These are phyloP conservation scores for Colletotrichum australisinense DNA, from an alignment of 2,329 filamentous ascomycete species.

Conservation along the genomic window DNA sequence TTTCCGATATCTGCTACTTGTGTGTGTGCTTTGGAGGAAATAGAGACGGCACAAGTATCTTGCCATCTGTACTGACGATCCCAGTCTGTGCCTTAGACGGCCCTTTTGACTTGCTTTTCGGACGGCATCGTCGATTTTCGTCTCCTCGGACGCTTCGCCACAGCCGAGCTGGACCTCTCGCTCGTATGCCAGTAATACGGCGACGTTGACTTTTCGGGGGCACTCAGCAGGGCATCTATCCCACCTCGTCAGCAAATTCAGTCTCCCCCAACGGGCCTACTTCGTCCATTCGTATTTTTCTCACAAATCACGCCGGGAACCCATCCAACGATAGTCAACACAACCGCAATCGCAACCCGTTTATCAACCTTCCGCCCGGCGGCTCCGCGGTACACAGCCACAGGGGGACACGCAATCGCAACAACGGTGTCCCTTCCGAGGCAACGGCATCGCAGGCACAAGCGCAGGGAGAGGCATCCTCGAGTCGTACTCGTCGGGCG, in stretches of 20 bases:
- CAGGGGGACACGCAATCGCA: not conserved
- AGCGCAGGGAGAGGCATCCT: not conserved
- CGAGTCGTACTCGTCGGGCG: not conserved
- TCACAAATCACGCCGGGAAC: slow-evolving; percentile 3
- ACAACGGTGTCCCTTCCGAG: too few relatives aligned
- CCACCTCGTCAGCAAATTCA: not conserved
- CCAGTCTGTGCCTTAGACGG: not conserved
- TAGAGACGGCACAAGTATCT: too few relatives aligned
- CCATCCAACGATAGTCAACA: not conserved
- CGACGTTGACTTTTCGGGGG: not conserved
- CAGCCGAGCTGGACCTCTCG: not conserved
- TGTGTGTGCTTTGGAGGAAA: too few relatives aligned
- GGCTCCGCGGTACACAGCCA: not conserved
- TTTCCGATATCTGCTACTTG: too few relatives aligned
- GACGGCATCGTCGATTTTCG: not conserved
- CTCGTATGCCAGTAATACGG: slow-evolving; percentile 11
- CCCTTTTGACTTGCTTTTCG: not conserved
- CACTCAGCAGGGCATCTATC: not conserved
- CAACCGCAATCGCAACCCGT: not conserved
- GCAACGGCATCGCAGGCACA: not conserved
- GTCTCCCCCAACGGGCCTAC: too few relatives aligned
- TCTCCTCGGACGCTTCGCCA: not conserved
- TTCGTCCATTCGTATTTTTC: not conserved
- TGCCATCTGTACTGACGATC: not conserved
- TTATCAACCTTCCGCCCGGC: not conserved